These are phyloP conservation scores for Hemileia vastatrix DNA, from an alignment of 1,284 basidiomycete genomes.

Conservation along the genomic window DNA sequence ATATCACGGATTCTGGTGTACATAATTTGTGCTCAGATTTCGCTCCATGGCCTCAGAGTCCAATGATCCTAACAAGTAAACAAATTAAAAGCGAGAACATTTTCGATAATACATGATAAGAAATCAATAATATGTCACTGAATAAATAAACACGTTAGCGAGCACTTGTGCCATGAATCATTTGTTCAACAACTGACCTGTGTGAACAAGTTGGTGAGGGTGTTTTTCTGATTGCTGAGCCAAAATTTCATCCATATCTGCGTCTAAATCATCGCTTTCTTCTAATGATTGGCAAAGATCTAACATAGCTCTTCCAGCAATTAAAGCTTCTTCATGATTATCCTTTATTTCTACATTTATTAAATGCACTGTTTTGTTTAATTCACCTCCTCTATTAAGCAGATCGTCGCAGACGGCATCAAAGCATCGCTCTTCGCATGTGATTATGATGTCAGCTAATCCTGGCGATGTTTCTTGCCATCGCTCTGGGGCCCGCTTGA, in stretches of 20 bases:
- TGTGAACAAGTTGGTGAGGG: conserved; percentile 84
- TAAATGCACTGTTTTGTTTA: conserved; percentile 85
- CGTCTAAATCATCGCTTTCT: conserved; percentile 70
- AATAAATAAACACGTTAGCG: too few species aligned
- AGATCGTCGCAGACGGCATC: conserved; percentile 97
- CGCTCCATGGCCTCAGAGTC: too few species aligned
- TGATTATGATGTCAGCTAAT: conserved; percentile 89
- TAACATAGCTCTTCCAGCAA: conserved; percentile 88
- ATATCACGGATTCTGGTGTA: too few species aligned
- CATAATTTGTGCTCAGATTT: too few species aligned
- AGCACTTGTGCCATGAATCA: too few species aligned
- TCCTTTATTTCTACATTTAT: conserved; percentile 99
- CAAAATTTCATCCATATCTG: conserved; percentile 78
- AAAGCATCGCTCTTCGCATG: conserved; percentile 97
- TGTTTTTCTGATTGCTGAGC: conserved; percentile 73
- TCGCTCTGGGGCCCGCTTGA: conserved; percentile 87
- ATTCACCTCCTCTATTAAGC: conserved; percentile 74
- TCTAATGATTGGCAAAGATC: conserved; percentile 75
- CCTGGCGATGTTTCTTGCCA: conserved; percentile 80
- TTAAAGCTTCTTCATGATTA: conserved; percentile 94
- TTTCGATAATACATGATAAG: too few species aligned
- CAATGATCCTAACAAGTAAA: too few species aligned
- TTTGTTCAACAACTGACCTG: conserved; percentile 48
- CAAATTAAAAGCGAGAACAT: too few species aligned
- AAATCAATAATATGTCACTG: too few species aligned